These are phyloP conservation scores for Heimioporus sp. DNA, from an alignment of 768 basidiomycete species.

Conservation along the genomic window DNA sequence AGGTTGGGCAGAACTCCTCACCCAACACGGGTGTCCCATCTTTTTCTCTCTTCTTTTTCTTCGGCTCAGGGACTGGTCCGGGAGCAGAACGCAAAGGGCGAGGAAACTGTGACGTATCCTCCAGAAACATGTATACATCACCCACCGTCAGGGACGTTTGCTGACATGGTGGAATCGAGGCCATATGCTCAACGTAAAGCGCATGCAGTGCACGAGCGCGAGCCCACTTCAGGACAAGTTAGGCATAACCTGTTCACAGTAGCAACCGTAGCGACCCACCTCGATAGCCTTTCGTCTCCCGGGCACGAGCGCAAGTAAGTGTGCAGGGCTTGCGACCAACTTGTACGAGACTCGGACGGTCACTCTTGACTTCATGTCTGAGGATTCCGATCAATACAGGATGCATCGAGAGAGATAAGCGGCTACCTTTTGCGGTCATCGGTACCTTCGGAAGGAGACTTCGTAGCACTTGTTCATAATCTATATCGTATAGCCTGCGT, in stretches of 20 bases:
- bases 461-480: slow-evolving; percentile 31
- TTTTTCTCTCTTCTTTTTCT: slow-evolving; percentile 27
- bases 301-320: slow-evolving; percentile 35
- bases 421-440: slow-evolving; percentile 42
- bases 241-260: not conserved
- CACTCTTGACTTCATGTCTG: slow-evolving; percentile 37
- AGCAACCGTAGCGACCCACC: slow-evolving; percentile 28
- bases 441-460: slow-evolving; percentile 41
- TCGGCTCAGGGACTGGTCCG: slow-evolving; percentile 10
- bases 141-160: slow-evolving; percentile 33
- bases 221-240: slow-evolving; percentile 36
- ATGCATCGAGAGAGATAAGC: not conserved
- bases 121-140: slow-evolving; percentile 46
- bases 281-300: slow-evolving; percentile 50
- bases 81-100: slow-evolving; percentile 24
- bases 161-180: slow-evolving; percentile 16
- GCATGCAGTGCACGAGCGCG: slow-evolving; percentile 41
- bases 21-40: slow-evolving; percentile 15
- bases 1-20: slow-evolving; percentile 26
- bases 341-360: slow-evolving; percentile 36
- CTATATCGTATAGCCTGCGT: slow-evolving; percentile 18
- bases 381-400: not conserved
- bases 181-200: slow-evolving; percentile 34
- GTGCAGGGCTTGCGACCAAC: slow-evolving; percentile 33
- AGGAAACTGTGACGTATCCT: slow-evolving; percentile 39